Percentiles rank a stretch among this genome's conserved stretches.
These are phyloP conservation scores for Pseudogymnoascus sp. DNA, from an alignment of 2,329 filamentous ascomycete genomes.

Conservation along the genomic window DNA sequence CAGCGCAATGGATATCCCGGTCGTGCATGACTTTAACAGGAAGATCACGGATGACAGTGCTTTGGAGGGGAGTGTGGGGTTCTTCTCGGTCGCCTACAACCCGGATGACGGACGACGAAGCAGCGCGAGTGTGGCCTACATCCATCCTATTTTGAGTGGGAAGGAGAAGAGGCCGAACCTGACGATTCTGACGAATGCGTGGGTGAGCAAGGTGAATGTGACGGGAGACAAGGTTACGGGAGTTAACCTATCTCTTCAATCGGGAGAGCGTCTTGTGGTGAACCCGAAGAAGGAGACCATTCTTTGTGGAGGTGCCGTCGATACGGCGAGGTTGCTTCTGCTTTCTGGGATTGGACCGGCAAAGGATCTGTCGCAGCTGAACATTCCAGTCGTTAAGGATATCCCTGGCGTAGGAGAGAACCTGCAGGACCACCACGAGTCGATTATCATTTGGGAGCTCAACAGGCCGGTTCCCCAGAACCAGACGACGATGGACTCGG, in stretches of 20 bases:
- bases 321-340: conserved; percentile 32
- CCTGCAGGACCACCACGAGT: conserved; percentile 30
- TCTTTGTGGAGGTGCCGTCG: conserved; percentile 32
- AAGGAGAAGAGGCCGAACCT: conserved; percentile 77
- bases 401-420: conserved; percentile 31
- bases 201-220: conserved; percentile 76
- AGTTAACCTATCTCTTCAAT: conserved; percentile 55
- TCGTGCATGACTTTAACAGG: conserved; percentile 79
- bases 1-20: conserved; percentile 67
- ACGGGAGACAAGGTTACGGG: conserved; percentile 62
- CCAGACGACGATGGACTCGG: conserved; percentile 43
- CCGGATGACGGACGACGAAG: conserved; percentile 77
- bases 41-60: conserved; percentile 68
- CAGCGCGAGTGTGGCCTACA: conserved; percentile 84
- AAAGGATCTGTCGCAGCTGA: conserved; percentile 25
- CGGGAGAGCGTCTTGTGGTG: conserved; percentile 46
- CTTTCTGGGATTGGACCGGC: conserved; percentile 32
- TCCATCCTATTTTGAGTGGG: conserved; percentile 79
- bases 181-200: conserved; percentile 78
- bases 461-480: conserved; percentile 31
- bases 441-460: conserved; percentile 43
- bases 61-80: conserved; percentile 70
- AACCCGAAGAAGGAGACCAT: conserved; percentile 63
- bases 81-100: conserved; percentile 88
- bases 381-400: conserved; percentile 26